Evolutionary conservation across 345 rosid genomes (phyloP), one percentile per base, ranked within the genome.

Genomic region (Clarkia xantiana): DNA sequence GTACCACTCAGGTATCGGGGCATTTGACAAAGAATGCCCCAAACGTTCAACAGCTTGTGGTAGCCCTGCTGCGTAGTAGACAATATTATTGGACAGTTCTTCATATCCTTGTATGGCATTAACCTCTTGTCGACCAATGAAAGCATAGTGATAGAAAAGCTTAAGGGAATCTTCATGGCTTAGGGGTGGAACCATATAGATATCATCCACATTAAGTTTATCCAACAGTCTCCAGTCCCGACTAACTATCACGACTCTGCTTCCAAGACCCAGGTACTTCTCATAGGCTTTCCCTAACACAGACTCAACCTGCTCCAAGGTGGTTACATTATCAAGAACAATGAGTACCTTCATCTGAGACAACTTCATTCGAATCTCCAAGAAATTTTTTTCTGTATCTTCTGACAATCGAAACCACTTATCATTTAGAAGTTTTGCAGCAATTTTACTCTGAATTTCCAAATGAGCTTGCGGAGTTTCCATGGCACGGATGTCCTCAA

Each of bases 361-460:
- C n/a, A n/a, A n/a, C n/a, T n/a, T n/a, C n/a, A n/a, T n/a, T n/a
- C n/a, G n/a, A n/a, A n/a, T n/a, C n/a, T n/a, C n/a, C n/a, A n/a
- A n/a, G n/a, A n/a, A n/a, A n/a, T 47, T 47, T n/a, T 12, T 8
- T 25, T 47, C 23, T 47, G 40, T 15, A 3, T 52, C 20, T 2
- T 40, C 19, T 40, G 14, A 20, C 42, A 18, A n/a, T 0, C n/a
- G n/a, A n/a, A n/a, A n/a, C n/a, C 20, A 44, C 17, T 41, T 13
- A 53, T 42, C 47, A 0, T 23, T 46, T 16, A 42, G 40, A 42
- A 53, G 48, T 42, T 12, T 42, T n/a, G n/a, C n/a, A n/a, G n/a
- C n/a, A n/a, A n/a, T n/a, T n/a, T n/a, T 42, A 41, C 14, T 53
- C 39, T 14, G 42, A 18, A 13, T 9, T 22, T 0, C 41, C 29